phyloP scores from a whole-genome alignment of 2,329 filamentous ascomycete species.

The Diaporthe humulicola region DNA sequence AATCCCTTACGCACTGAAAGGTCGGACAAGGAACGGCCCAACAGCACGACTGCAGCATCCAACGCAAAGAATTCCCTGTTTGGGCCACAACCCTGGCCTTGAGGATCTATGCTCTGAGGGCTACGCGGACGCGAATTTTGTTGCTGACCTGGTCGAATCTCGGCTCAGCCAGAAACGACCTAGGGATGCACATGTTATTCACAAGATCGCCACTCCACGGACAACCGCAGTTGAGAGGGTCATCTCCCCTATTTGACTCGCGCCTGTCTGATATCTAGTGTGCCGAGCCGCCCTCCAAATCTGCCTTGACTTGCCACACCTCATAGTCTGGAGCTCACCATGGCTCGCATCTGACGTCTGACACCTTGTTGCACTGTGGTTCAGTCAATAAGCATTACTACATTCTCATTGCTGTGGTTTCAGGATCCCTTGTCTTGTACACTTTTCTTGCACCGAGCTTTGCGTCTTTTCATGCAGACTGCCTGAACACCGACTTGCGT shows the following conservation, averaged over 20 bases:
- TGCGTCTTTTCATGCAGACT: neutral
- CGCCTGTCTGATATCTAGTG: slow-evolving; percentile 9
- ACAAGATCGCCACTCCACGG: slow-evolving; percentile 23
- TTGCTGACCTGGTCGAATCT: slow-evolving; percentile 22
- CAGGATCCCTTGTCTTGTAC: neutral
- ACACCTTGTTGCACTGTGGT: neutral
- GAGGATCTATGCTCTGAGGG: neutral
- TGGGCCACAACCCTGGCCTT: neutral
- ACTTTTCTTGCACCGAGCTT: neutral
- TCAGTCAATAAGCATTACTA: neutral
- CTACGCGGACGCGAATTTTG: neutral
- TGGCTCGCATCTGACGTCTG: neutral
- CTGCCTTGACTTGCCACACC: slow-evolving; percentile 7
- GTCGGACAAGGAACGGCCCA: neutral
- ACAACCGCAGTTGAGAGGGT: neutral
- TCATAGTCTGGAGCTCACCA: neutral
- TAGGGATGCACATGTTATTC: slow-evolving; percentile 11
- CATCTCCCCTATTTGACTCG: slow-evolving; percentile 24
- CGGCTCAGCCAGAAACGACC: slow-evolving; percentile 12
- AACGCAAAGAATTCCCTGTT: slow-evolving; percentile 29
- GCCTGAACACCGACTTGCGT: neutral
- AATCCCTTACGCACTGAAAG: neutral
- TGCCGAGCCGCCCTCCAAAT: slow-evolving; percentile 2
- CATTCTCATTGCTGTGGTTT: neutral
- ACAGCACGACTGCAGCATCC: neutral